Conservation (phyloP, 257 asterid genomes). For the Solanum stenotomum region DNA sequence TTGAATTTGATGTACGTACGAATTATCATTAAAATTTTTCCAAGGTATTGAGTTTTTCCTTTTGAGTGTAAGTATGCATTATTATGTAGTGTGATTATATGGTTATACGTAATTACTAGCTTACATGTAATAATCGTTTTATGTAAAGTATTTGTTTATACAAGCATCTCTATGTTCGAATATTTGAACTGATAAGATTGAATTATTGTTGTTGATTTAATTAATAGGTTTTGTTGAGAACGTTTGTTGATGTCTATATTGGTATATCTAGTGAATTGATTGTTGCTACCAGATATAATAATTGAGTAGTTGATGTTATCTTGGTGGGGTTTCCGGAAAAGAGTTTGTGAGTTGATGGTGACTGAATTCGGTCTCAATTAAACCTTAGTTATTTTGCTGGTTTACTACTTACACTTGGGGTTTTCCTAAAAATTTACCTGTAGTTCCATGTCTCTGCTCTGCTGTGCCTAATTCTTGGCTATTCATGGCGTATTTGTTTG, state of each 20-base stretch:
- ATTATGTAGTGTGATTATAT: not conserved
- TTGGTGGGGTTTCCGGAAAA: not conserved
- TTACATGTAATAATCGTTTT: not conserved
- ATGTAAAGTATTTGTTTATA: not conserved
- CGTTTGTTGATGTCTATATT: not conserved
- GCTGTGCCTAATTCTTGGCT: not conserved
- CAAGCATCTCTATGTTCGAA: not conserved
- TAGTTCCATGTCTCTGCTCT: not conserved
- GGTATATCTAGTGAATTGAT: not conserved
- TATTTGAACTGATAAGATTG: not conserved
- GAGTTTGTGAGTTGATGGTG: not conserved
- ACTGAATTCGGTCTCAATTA: not conserved
- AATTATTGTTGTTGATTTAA: not conserved
- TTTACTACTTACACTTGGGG: not conserved
- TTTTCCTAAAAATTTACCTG: not conserved
- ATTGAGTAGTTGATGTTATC: not conserved
- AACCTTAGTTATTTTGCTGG: not conserved
- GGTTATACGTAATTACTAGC: not conserved
- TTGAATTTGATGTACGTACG: not conserved
- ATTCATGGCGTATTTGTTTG: not conserved
- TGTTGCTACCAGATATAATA: not conserved
- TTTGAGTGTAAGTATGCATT: not conserved
- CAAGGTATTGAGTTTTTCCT: not conserved
- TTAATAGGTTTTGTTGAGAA: not conserved
- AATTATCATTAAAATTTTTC: not conserved